A percentile compares a stretch with the other conserved stretches of the same genome.
Conservation (phyloP, 371 early-diverging fungal species). For the Saksenaea oblongispora region DNA sequence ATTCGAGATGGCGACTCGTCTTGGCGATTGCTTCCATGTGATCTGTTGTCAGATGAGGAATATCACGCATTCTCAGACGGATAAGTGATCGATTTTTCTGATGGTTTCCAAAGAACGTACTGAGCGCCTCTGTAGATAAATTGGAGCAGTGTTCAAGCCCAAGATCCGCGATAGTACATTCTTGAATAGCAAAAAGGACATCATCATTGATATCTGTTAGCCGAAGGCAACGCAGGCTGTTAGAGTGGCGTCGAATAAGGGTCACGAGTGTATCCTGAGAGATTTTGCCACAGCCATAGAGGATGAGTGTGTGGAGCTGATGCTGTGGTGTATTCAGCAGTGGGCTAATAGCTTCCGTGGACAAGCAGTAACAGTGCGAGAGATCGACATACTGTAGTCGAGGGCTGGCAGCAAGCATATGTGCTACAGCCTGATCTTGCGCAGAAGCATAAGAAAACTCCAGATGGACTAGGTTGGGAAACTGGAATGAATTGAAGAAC, state of each 20-base stretch:
- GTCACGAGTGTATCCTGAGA: constrained; percentile 25
- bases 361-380: constrained; percentile 46
- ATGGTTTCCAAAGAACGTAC: constrained; percentile 15
- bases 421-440: constrained; percentile 36
- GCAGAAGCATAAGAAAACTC: constrained; percentile 47
- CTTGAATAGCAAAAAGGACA: constrained; percentile 32
- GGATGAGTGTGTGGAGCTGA: constrained; percentile 29
- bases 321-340: constrained; percentile 24
- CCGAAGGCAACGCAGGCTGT: constrained; percentile 28
- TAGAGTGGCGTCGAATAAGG: constrained; percentile 32
- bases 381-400: constrained; percentile 34
- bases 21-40: constrained; percentile 25
- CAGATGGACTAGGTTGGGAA: constrained; percentile 35
- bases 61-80: constrained; percentile 40
- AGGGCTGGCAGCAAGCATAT: constrained; percentile 28
- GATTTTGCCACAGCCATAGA: constrained; percentile 47
- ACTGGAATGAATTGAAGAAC: constrained; percentile 36
- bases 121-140: constrained; percentile 25
- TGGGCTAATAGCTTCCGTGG: constrained; percentile 41
- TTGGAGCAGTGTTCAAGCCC: constrained; percentile 46
- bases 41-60: constrained; percentile 31
- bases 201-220: constrained; percentile 42
- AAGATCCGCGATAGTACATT: constrained; percentile 27
- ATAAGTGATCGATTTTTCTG: constrained; percentile 6
- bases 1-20: constrained; percentile 23